Base-by-base conservation (phyloP, 164 flowering plant genomes). In the Echeveria elegans region DNA sequence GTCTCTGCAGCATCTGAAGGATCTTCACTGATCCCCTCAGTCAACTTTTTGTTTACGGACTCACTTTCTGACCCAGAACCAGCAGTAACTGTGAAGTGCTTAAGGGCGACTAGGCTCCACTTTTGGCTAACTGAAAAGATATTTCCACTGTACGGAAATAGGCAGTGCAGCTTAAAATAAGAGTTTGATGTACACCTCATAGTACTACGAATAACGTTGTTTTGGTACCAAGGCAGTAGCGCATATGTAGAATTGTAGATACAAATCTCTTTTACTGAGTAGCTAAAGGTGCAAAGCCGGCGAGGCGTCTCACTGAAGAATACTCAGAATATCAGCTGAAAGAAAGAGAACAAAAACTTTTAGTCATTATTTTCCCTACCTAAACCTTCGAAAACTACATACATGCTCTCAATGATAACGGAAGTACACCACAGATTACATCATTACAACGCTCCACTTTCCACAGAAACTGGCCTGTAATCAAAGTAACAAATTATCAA, bases 1-100 rank as follows among this genome's bases (percentile, higher is more conserved):
- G 79, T 63, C 37, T 79, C 80, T 5, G 41, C 18, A 28, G 80
- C 58, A 68, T 56, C 47, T 8, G 53, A 69, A 2, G 69, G 70
- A 0, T 34, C 21, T 38, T 36, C 65, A 10, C 19, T 34, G 6
- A 19, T 36, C 28, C 32, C 65, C 43, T 63, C 45, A 2, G 60
- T 26, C 31, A 10, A 53, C 0, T 18, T 53, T 53, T 53, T 16
- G 4, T 53, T 26, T 0, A 53, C 30, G 10, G 31, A 26, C 28
- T 53, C 60, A 53, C 11, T 9, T 26, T 26, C 6, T 50, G 26
- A 50, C 26, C 12, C 23, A 47, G 52, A 47, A 52, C 58, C 58
- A 53, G 60, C 31, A 24, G 31, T 16, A 28, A 11, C 26, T 53
- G 60, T 53, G 18, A 53, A 53, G 60, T 53, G n/a, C 26, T 53